Conservation (phyloP, 495 filamentous ascomycete genomes). For the Penicillium silybi region DNA sequence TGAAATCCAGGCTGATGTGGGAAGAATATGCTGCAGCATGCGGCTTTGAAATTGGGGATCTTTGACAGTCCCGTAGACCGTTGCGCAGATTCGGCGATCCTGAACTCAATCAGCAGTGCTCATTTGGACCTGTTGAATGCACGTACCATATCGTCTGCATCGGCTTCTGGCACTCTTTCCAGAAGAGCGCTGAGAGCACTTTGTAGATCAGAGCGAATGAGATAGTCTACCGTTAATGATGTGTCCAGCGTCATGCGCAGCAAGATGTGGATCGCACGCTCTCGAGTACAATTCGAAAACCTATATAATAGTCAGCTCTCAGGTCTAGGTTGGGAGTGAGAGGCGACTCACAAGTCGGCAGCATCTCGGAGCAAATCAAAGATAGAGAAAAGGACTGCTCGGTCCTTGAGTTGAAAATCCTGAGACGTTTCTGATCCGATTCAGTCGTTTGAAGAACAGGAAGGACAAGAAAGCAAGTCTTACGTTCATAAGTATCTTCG, state of each 20-base stretch:
- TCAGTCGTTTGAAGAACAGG: background rate
- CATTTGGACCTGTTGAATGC: background rate
- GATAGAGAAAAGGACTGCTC: slow-evolving; percentile 14
- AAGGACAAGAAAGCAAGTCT: background rate
- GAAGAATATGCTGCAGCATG: slow-evolving; percentile 56
- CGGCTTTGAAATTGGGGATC: slow-evolving; percentile 53
- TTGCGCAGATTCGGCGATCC: slow-evolving; percentile 52
- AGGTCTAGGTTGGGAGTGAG: background rate
- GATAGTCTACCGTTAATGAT: slow-evolving; percentile 40
- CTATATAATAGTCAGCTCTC: slow-evolving; percentile 12
- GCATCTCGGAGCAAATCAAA: slow-evolving; percentile 31
- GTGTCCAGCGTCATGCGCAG: slow-evolving; percentile 60
- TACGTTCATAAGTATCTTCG: slow-evolving; percentile 25
- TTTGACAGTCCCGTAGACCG: slow-evolving; percentile 46
- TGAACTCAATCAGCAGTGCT: slow-evolving; percentile 24
- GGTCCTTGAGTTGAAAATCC: slow-evolving; percentile 3
- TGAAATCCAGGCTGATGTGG: slow-evolving; percentile 49
- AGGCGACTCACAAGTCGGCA: slow-evolving; percentile 25
- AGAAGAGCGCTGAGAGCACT: slow-evolving; percentile 40
- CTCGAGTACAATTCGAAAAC: slow-evolving; percentile 30
- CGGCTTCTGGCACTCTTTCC: slow-evolving; percentile 27
- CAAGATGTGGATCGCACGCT: slow-evolving; percentile 38
- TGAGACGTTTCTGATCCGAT: background rate
- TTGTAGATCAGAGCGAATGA: slow-evolving; percentile 42
- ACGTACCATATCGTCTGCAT: slow-evolving; percentile 31